Conservation (phyloP, 306 rosid species). For the Cicer pinnatifidum region DNA sequence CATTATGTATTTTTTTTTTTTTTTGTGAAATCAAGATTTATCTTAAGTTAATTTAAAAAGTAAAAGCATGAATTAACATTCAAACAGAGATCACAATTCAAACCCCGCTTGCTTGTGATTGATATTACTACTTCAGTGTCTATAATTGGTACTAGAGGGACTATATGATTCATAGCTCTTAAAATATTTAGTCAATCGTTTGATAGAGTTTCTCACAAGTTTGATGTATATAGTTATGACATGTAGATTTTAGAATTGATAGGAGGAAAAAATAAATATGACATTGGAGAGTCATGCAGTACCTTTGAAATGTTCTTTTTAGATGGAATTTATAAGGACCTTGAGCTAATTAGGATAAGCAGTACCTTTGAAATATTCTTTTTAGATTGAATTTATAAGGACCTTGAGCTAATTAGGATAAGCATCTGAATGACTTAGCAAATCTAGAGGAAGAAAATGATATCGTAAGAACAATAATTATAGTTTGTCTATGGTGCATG, state of each 20-base stretch:
- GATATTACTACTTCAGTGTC: constrained; percentile 10
- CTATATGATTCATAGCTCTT: constrained; percentile 47
- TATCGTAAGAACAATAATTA: constrained; percentile 35
- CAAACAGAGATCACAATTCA: no score
- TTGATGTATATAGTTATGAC: constrained; percentile 52
- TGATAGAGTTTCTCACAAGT: constrained; percentile 48
- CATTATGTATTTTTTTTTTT: no score
- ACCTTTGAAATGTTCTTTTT: constrained; percentile 43
- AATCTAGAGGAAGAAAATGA: constrained; percentile 44
- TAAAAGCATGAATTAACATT: no score
- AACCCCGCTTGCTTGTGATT: no score
- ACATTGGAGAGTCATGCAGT: constrained; percentile 7
- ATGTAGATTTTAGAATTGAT: constrained; percentile 49
- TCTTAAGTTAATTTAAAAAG: no score
- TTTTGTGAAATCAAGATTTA: no score
- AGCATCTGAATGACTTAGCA: neutral
- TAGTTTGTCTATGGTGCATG: constrained; percentile 51
- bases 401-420: constrained; percentile 26
- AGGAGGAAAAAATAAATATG: constrained; percentile 47
- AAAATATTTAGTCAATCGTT: constrained; percentile 37
- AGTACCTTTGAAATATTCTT: constrained; percentile 39
- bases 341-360: constrained; percentile 8
- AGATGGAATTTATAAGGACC: constrained; percentile 40
- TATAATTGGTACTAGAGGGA: constrained; percentile 40
- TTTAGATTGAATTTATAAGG: constrained; percentile 42